These are phyloP conservation scores for Elaeis guineensis DNA, from an alignment of 176 grass and related monocot genomes.

Conservation along the genomic window DNA sequence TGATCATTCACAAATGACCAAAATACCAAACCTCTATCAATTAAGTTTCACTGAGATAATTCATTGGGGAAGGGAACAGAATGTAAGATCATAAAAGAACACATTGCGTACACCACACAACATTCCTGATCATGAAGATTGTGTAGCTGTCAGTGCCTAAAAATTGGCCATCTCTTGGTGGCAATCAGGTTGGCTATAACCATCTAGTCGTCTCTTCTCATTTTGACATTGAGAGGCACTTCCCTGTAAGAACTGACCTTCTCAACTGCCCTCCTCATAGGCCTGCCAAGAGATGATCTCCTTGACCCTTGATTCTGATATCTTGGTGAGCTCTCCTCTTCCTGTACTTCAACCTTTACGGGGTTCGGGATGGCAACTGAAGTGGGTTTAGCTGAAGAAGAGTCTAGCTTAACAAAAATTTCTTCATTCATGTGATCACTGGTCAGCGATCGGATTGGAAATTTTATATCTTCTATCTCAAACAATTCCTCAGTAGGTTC, in stretches of 20 bases:
- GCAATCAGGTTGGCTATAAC: too few species aligned
- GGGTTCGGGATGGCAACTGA: constrained; percentile 4
- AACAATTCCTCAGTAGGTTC: too few species aligned
- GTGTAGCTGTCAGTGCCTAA: too few species aligned
- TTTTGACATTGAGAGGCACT: constrained; percentile 45
- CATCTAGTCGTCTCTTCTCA: constrained; percentile 14
- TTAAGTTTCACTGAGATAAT: too few species aligned
- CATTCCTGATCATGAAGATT: too few species aligned
- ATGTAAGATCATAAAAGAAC: too few species aligned
- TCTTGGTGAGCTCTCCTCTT: not conserved
- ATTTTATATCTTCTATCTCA: constrained; percentile 2
- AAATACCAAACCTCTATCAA: too few species aligned
- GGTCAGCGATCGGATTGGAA: constrained; percentile 1
- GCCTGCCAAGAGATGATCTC: constrained; percentile 29
- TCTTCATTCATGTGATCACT: constrained; percentile 8
- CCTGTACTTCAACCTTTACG: not conserved
- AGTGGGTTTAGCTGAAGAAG: constrained; percentile 2
- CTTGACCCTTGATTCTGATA: constrained; percentile 9
- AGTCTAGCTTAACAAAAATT: constrained; percentile 1
- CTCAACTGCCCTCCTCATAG: constrained; percentile 34
- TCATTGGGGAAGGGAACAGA: too few species aligned
- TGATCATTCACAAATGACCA: too few species aligned
- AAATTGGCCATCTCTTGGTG: too few species aligned
- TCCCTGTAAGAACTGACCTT: constrained; percentile 54
- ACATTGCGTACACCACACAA: too few species aligned